Conservation (phyloP, 2,329 filamentous ascomycete genomes). For the Rachicladosporium sp. region DNA sequence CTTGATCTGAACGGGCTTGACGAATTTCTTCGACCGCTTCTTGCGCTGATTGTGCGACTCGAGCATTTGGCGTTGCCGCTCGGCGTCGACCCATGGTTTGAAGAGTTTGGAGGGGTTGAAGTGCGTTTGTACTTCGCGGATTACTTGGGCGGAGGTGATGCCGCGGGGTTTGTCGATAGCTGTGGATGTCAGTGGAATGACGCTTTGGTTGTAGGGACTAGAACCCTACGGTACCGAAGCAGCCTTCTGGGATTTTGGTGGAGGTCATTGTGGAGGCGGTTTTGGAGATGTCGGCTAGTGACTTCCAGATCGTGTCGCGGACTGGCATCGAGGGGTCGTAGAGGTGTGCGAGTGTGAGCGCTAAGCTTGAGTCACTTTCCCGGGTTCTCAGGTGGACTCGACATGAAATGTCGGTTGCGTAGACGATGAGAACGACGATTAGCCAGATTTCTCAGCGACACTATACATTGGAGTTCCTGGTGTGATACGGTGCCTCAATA, state of each 20-base stretch:
- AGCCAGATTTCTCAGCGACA: too few species aligned
- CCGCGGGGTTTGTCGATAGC: constrained; percentile 87
- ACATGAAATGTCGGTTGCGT: too few species aligned
- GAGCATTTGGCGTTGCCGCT: constrained; percentile 42
- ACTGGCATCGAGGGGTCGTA: too few species aligned
- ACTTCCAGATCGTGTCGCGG: too few species aligned
- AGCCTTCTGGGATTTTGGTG: constrained; percentile 39
- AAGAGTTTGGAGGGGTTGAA: constrained; percentile 77
- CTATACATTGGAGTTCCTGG: too few species aligned
- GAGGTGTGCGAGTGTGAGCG: too few species aligned
- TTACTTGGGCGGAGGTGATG: constrained; percentile 77
- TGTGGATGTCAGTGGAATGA: constrained; percentile 25
- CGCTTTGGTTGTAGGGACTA: constrained; percentile 9
- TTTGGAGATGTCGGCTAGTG: constrained; percentile 5
- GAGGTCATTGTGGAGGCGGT: constrained; percentile 5
- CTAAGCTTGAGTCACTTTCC: too few species aligned
- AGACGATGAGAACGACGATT: too few species aligned
- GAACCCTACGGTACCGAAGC: constrained; percentile 41
- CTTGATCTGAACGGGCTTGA: constrained; percentile 62
- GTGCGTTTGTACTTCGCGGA: constrained; percentile 72
- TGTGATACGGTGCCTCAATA: too few species aligned
- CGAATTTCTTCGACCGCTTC: constrained; percentile 38
- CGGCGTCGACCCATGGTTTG: constrained; percentile 58
- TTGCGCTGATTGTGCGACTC: constrained; percentile 49
- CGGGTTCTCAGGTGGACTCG: too few species aligned